Conservation (phyloP, 2,329 filamentous ascomycete species). For the Arachnopeziza araneosa region DNA sequence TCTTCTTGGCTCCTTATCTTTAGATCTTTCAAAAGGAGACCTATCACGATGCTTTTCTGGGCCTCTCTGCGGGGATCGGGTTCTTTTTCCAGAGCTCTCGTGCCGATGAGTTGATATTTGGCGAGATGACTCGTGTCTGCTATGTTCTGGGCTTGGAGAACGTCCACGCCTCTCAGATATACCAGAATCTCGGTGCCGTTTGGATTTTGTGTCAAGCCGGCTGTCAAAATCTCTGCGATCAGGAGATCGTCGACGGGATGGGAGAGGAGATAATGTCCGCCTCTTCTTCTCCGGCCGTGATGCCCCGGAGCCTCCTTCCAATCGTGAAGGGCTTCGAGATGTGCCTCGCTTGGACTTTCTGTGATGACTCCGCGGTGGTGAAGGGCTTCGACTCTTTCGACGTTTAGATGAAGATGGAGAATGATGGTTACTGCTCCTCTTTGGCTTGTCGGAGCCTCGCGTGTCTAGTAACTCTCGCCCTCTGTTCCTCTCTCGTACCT, state of each 20-base stretch:
- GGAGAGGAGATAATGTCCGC: conserved; percentile 23
- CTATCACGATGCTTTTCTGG: conserved; percentile 17
- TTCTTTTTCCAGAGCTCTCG: conserved; percentile 13
- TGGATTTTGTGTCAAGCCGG: conserved; percentile 20
- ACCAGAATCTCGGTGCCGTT: conserved; percentile 22
- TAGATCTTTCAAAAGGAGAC: conserved; percentile 18
- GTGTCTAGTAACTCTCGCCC: conserved; percentile 32
- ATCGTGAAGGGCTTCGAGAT: conserved; percentile 28
- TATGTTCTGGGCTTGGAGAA: conserved; percentile 25
- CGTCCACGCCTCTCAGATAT: conserved; percentile 24
- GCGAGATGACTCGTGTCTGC: conserved; percentile 19
- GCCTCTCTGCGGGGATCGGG: conserved; percentile 17
- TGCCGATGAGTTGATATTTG: conserved; percentile 15
- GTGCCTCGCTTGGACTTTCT: conserved; percentile 28
- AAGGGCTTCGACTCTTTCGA: conserved; percentile 31
- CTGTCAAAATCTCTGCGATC: conserved; percentile 19
- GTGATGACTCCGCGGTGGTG: conserved; percentile 28
- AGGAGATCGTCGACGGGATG: conserved; percentile 25
- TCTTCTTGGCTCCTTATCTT: conserved; percentile 20
- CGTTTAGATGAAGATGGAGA: conserved; percentile 31
- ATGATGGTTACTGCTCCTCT: conserved; percentile 23
- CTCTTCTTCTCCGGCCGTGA: conserved; percentile 24
- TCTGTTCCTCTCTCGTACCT: conserved; percentile 31
- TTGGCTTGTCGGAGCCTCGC: conserved; percentile 30
- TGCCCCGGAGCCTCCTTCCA: conserved; percentile 17